Evolutionary conservation across 2,329 filamentous ascomycete genomes (phyloP).

Genomic region (Penicillium palitans): DNA sequence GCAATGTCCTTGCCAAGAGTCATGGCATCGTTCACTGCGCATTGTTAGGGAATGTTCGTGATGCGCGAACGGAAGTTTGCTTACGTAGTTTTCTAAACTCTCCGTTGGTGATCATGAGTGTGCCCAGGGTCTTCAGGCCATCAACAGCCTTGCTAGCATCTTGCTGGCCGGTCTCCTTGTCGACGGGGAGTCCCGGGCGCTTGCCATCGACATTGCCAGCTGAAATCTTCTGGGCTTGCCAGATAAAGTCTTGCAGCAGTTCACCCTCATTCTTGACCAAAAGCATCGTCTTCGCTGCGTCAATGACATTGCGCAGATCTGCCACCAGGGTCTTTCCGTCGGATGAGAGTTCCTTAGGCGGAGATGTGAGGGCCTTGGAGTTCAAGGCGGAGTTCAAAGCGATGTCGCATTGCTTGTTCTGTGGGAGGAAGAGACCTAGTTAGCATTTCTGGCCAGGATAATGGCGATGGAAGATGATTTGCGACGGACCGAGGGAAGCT

Average conservation of each 20-base stretch:
- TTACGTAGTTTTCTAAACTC: constrained; percentile 88
- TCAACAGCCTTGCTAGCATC: constrained; percentile 82
- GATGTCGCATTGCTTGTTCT: constrained; percentile 95
- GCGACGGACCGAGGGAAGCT: constrained; percentile 76
- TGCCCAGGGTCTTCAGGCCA: constrained; percentile 83
- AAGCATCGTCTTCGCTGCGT: constrained; percentile 79
- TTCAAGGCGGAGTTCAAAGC: constrained; percentile 84
- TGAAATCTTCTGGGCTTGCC: constrained; percentile 78
- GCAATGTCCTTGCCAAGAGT: constrained; percentile 86
- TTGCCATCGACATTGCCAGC: constrained; percentile 62
- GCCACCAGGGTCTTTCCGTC: constrained; percentile 78
- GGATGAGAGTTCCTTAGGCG: constrained; percentile 72
- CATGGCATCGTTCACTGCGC: constrained; percentile 71
- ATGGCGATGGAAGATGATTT: not conserved
- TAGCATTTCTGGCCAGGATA: constrained; percentile 3
- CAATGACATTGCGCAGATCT: constrained; percentile 77
- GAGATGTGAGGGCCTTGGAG: constrained; percentile 67
- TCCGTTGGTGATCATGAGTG: constrained; percentile 88
- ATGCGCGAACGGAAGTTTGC: constrained; percentile 38
- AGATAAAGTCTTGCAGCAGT: constrained; percentile 93
- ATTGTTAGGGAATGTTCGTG: constrained; percentile 19
- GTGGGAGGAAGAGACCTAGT: constrained; percentile 7
- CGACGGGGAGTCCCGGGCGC: constrained; percentile 65
- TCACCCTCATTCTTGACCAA: constrained; percentile 95
- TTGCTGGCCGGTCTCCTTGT: constrained; percentile 75